Evolutionary conservation across 495 filamentous ascomycete genomes (phyloP).

Genomic region (Rostrohypoxylon terebratum): DNA sequence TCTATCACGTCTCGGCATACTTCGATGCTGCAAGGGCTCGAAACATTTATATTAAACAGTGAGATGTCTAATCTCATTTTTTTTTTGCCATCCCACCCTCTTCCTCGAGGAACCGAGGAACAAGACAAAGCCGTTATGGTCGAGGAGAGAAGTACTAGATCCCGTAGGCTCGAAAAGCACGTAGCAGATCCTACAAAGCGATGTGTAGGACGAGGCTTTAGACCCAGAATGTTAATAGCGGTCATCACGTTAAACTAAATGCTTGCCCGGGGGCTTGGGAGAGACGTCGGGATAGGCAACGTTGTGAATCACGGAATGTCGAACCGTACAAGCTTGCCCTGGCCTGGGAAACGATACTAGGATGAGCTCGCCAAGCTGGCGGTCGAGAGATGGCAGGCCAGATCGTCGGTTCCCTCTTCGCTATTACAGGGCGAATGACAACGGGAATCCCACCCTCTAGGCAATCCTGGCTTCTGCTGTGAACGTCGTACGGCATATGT

Average conservation of each 20-base stretch:
- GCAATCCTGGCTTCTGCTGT: constrained; percentile 46
- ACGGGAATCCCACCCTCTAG: constrained; percentile 36
- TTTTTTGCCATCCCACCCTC: constrained; percentile 36
- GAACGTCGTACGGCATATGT: constrained; percentile 46
- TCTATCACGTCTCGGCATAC: constrained; percentile 41
- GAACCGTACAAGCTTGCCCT: constrained; percentile 13
- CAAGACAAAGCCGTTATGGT: constrained; percentile 43
- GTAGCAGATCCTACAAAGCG: not conserved
- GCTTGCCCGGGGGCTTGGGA: not conserved
- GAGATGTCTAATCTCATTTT: constrained; percentile 41
- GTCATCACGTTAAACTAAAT: not conserved
- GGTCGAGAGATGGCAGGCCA: constrained; percentile 23
- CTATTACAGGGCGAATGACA: constrained; percentile 36
- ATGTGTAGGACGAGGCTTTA: not conserved
- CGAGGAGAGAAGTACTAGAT: constrained; percentile 16
- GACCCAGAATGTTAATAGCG: not conserved
- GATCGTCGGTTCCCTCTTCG: constrained; percentile 29
- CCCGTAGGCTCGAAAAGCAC: constrained; percentile 22
- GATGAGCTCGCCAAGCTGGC: constrained; percentile 10
- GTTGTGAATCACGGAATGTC: constrained; percentile 24
- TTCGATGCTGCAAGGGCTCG: constrained; percentile 44
- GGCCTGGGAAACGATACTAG: constrained; percentile 20
- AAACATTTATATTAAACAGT: constrained; percentile 43
- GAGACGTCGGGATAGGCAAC: constrained; percentile 21
- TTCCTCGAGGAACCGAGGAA: constrained; percentile 23